These are phyloP conservation scores for Rosa hybrid DNA, from an alignment of 331 rosid genomes.

Conservation along the genomic window DNA sequence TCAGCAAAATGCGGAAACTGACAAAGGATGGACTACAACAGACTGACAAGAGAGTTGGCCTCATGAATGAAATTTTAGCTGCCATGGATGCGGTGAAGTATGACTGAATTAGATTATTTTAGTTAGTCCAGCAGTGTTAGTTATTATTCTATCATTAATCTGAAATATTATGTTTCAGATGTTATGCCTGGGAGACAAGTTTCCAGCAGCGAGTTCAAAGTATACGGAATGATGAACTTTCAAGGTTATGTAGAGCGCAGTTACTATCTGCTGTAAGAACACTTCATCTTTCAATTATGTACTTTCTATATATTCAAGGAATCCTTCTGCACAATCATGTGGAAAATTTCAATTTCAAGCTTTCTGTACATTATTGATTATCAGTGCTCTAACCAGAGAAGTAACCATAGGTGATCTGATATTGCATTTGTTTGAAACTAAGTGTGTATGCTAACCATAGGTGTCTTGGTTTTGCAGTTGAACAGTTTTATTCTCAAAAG, in stretches of 20 bases:
- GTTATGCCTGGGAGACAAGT: conserved; percentile 93
- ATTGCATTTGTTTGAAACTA: no score
- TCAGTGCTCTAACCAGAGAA: no score
- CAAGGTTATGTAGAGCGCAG: conserved; percentile 71
- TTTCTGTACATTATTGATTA: background rate
- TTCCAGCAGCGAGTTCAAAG: conserved; percentile 65
- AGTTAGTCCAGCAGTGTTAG: background rate
- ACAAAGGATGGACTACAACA: conserved; percentile 69
- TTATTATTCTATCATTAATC: conserved; percentile 21
- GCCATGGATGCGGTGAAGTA: conserved; percentile 97
- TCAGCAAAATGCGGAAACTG: conserved; percentile 71
- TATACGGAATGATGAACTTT: conserved; percentile 61
- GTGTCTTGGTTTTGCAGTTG: conserved; percentile 49
- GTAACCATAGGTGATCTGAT: no score
- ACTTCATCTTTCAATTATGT: background rate
- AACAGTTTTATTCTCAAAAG: conserved; percentile 70
- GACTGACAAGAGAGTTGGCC: conserved; percentile 90
- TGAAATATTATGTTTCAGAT: conserved; percentile 52
- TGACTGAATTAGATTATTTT: conserved; percentile 18
- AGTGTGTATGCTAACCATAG: no score
- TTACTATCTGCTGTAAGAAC: conserved; percentile 65
- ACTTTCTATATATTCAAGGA: no score
- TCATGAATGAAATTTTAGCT: conserved; percentile 75
- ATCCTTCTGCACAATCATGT: no score
- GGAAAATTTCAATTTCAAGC: background rate